A percentile compares a stretch with the other conserved stretches of the same genome.
phyloP scores from a whole-genome alignment of 2,329 filamentous ascomycete species.

The Pestalotiopsis sp. region DNA sequence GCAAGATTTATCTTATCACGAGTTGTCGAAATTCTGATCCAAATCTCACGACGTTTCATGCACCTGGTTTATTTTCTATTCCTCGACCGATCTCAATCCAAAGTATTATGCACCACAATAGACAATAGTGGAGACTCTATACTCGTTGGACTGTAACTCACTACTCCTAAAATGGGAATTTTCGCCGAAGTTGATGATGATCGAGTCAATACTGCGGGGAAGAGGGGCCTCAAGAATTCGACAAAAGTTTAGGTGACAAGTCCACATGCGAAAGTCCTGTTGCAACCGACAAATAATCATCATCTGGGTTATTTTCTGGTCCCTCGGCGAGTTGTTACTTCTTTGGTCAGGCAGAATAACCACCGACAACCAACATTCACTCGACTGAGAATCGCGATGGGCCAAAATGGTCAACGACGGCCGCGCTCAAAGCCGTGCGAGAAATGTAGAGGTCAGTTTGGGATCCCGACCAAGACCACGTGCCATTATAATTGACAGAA shows the following conservation, averaged over 20 bases:
- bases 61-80: too few species aligned
- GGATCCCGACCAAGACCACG: not conserved
- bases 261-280: not conserved
- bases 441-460: not conserved
- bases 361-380: not conserved
- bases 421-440: not conserved
- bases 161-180: not conserved
- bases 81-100: not conserved
- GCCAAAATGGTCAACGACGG: not conserved
- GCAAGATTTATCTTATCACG: too few species aligned
- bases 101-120: too few species aligned
- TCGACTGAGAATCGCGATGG: not conserved
- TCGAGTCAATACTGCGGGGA: not conserved
- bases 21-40: too few species aligned
- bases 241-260: not conserved
- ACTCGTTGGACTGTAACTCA: not conserved
- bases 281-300: too few species aligned
- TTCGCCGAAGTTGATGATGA: not conserved
- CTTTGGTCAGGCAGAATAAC: not conserved
- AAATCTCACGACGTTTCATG: too few species aligned
- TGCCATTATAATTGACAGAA: not conserved
- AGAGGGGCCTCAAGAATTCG: not conserved
- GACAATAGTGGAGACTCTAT: not conserved
- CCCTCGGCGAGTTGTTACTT: not conserved
- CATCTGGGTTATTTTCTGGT: not conserved